Conservation (phyloP, 2,329 filamentous ascomycete species). For the Claviceps sp. region DNA sequence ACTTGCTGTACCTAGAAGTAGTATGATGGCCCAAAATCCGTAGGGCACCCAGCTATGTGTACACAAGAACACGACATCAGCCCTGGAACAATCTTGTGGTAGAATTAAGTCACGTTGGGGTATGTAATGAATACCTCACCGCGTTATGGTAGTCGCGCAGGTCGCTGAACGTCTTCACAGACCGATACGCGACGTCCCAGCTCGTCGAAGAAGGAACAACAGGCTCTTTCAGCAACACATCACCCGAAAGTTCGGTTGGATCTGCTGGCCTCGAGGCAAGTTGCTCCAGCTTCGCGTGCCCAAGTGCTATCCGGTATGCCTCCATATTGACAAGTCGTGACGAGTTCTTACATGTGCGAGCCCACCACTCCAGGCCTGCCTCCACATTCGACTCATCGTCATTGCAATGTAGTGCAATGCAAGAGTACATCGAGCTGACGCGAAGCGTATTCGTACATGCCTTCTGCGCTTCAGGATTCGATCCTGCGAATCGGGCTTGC, state of each 20-base stretch:
- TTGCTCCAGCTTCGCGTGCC: not conserved
- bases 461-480: conserved; percentile 6
- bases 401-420: conserved; percentile 7
- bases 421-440: conserved; percentile 10
- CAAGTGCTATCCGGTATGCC: conserved; percentile 5
- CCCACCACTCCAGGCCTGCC: conserved; percentile 10
- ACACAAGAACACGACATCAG: not conserved
- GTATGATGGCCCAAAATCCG: not conserved
- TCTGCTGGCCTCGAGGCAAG: not conserved
- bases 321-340: conserved; percentile 7
- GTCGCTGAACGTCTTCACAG: conserved; percentile 2
- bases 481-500: conserved; percentile 7
- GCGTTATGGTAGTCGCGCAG: conserved; percentile 5
- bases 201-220: not conserved
- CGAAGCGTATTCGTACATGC: conserved; percentile 10
- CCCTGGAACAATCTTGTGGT: not conserved
- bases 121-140: conserved; percentile 2
- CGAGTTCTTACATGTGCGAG: conserved; percentile 9
- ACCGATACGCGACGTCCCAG: conserved; percentile 6
- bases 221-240: not conserved
- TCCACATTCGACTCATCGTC: conserved; percentile 5
- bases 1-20: not conserved
- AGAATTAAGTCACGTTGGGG: not conserved
- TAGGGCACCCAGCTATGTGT: not conserved
- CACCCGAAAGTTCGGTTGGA: not conserved